Evolutionary conservation across 1,284 basidiomycete species (phyloP).

Genomic region (Coniferiporia sulphurascens): DNA sequence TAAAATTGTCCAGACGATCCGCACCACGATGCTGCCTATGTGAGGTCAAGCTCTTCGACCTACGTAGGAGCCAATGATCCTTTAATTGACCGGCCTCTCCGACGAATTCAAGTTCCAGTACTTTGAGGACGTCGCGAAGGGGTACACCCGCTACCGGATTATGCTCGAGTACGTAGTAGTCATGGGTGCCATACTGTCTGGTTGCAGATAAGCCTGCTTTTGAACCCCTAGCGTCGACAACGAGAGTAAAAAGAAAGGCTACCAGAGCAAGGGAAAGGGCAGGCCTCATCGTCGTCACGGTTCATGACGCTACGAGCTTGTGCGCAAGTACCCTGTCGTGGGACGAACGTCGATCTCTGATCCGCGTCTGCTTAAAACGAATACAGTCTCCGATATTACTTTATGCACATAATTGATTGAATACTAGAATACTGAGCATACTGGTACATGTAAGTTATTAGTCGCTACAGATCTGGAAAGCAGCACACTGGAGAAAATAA

Average conservation of each 20-base stretch:
- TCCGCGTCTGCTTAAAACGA: background rate
- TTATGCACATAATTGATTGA: background rate
- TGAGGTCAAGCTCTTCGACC: conserved; percentile 32
- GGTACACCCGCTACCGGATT: conserved; percentile 49
- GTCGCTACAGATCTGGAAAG: too few relatives aligned
- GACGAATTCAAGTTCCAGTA: conserved; percentile 80
- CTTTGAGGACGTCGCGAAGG: conserved; percentile 50
- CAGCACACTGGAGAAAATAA: background rate
- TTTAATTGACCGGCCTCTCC: conserved; percentile 83
- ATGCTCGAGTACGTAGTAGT: conserved; percentile 89
- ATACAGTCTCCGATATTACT: background rate
- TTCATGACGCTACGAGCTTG: background rate
- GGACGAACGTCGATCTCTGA: background rate
- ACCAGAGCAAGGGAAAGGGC: conserved; percentile 18
- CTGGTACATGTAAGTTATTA: too few relatives aligned
- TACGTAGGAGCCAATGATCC: conserved; percentile 84
- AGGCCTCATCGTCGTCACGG: conserved; percentile 1
- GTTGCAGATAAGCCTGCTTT: conserved; percentile 34
- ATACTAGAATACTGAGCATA: too few relatives aligned
- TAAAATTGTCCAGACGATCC: conserved; percentile 32
- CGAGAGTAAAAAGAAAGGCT: conserved; percentile 10
- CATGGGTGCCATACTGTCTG: conserved; percentile 71
- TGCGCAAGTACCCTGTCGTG: background rate
- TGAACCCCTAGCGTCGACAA: conserved; percentile 10
- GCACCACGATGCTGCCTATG: background rate